Conservation (phyloP, 371 early-diverging fungal genomes). For the Phascolomyces articulosus region DNA sequence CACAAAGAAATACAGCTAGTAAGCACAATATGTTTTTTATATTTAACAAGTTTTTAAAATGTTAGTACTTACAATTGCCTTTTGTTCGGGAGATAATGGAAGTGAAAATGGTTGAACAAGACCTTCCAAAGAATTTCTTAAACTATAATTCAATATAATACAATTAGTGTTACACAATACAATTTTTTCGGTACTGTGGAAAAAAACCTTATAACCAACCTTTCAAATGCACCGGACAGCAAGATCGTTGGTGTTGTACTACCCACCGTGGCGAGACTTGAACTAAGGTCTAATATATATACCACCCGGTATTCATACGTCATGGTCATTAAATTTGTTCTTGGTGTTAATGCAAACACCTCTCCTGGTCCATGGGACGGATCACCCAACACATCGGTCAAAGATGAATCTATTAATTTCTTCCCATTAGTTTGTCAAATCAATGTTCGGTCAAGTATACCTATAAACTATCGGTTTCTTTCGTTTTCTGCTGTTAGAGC, state of each 20-base stretch:
- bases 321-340: slow-evolving; percentile 66
- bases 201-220: slow-evolving; percentile 46
- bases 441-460: no score
- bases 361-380: neutral
- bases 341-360: slow-evolving; percentile 60
- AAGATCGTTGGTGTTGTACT: slow-evolving; percentile 56
- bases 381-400: neutral
- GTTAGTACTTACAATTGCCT: slow-evolving; percentile 31
- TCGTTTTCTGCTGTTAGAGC: neutral
- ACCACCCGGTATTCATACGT: slow-evolving; percentile 68
- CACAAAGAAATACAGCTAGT: neutral
- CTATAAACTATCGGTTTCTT: neutral
- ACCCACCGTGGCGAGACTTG: slow-evolving; percentile 76
- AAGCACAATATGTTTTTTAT: no score
- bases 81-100: slow-evolving; percentile 34
- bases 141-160: slow-evolving; percentile 20
- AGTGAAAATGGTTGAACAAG: slow-evolving; percentile 52
- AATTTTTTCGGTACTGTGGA: neutral
- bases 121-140: slow-evolving; percentile 43
- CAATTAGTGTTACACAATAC: slow-evolving; percentile 12
- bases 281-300: slow-evolving; percentile 75
- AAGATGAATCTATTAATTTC: neutral
- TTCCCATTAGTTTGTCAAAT: neutral
- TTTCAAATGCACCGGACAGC: slow-evolving; percentile 59
- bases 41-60: neutral